Conservation (phyloP, 1,284 basidiomycete species). For the Hypsizygus ulmarius region DNA sequence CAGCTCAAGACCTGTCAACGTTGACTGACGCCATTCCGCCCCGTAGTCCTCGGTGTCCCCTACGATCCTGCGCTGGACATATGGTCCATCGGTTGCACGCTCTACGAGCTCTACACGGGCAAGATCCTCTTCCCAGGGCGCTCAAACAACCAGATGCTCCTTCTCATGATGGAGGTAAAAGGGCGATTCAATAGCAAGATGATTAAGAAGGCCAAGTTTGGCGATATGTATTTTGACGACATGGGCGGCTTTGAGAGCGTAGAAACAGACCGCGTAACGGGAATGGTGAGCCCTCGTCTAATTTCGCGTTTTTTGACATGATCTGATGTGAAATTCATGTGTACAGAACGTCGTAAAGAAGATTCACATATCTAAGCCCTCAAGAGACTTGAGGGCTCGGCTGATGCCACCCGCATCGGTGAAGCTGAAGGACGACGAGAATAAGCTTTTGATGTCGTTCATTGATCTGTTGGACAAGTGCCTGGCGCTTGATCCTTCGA, state of each 20-base stretch:
- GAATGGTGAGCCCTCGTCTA: conserved; percentile 58
- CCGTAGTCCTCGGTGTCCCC: conserved; percentile 92
- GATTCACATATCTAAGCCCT: conserved; percentile 82
- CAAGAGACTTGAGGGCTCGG: conserved; percentile 76
- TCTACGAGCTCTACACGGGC: conserved; percentile 98
- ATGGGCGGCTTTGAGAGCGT: conserved; percentile 78
- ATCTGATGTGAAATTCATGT: conserved; percentile 3
- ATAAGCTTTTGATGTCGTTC: conserved; percentile 79
- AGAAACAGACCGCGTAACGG: conserved; percentile 82
- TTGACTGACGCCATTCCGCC: conserved; percentile 4
- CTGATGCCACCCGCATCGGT: conserved; percentile 78
- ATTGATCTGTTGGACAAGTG: conserved; percentile 93
- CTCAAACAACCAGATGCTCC: conserved; percentile 97
- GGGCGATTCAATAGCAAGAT: conserved; percentile 92
- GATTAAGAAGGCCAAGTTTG: conserved; percentile 93
- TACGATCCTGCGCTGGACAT: conserved; percentile 94
- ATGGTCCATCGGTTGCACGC: conserved; percentile 97
- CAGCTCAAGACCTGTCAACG: conserved; percentile 5
- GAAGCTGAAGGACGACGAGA: conserved; percentile 87
- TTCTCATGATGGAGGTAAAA: conserved; percentile 95
- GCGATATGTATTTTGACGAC: conserved; percentile 92
- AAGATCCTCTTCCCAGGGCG: conserved; percentile 98
- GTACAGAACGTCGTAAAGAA: conserved; percentile 76
- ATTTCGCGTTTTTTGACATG: not conserved
- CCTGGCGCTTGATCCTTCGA: conserved; percentile 84